Evolutionary conservation across 768 basidiomycete species (phyloP), one percentile per base, ranked within the genome.

Genomic region (Mycena chlorophos): DNA sequence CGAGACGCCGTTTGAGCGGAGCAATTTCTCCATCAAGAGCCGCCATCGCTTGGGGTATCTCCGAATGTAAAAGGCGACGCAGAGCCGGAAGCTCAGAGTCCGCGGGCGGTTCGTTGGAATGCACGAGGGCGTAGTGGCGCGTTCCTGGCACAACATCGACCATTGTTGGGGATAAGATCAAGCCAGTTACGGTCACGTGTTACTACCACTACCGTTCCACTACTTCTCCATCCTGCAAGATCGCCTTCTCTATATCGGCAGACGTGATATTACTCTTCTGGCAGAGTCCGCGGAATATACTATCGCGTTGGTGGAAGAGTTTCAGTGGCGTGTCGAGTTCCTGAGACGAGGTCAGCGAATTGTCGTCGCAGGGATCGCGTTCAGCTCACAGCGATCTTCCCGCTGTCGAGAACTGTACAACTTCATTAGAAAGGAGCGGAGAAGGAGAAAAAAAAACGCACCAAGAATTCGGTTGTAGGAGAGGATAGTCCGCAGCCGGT

Each of bases 401-500:
- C 88, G 20, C 78, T 76, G 55, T 86, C 82, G 62, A 90, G 77
- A 6, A 90, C 88, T 61, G 26, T 14, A 28, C 28, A 4, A 22
- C n/a, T 6, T n/a, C 6, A 20, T 52, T 1, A 46, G 16, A 26
- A 34, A 3, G 13, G 48, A 29, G 25, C 29, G 29, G 10, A 25
- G 5, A 14, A 5, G 13, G 29, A 10, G 23, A 30, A 16, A 14
- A n/a, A 34, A 28, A 8, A 31, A 38, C 60, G 23, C 45, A 61
- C 60, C 60, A 37, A 88, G 72, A 43, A 90, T 85, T 22, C 83
- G 73, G 66, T 92, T 88, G 62, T 89, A 89, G 5, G 80, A 79
- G 39, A 91, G 78, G 60, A 93, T 89, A 0, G 91, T 93, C 49
- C 86, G 77, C 37, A 93, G 71, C 27, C 91, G 85, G 70, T 92